phyloP scores from a whole-genome alignment of 2,329 filamentous ascomycete species.

The Sordariomycetes sp. region DNA sequence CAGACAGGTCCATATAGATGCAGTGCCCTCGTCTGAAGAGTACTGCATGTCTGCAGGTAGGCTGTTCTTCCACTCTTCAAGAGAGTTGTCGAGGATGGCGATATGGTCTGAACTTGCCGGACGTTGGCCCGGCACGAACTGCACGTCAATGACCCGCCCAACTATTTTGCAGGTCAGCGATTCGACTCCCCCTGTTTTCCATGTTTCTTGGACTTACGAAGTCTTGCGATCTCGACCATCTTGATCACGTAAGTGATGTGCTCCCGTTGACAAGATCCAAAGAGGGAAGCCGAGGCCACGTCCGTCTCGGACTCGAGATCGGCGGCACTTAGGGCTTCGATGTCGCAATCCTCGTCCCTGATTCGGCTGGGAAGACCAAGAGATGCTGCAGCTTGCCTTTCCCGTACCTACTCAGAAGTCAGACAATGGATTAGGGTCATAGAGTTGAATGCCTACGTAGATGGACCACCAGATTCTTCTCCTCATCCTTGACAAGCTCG shows the following conservation, averaged over 20 bases:
- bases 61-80: constrained; percentile 23
- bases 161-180: constrained; percentile 12
- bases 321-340: constrained; percentile 18
- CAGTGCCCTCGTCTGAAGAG: constrained; percentile 19
- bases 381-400: constrained; percentile 25
- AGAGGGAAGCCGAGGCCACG: constrained; percentile 8
- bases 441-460: constrained; percentile 25
- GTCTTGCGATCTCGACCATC: constrained; percentile 25
- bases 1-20: constrained; percentile 24
- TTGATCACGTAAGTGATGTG: constrained; percentile 25
- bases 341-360: constrained; percentile 27
- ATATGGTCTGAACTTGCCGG: constrained; percentile 14
- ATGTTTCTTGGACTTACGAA: constrained; percentile 14
- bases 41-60: constrained; percentile 19
- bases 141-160: constrained; percentile 22
- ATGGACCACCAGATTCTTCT: constrained; percentile 45
- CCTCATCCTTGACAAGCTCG: constrained; percentile 17
- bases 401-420: constrained; percentile 17
- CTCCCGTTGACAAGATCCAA: constrained; percentile 20
- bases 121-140: constrained; percentile 23
- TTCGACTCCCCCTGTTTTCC: neutral
- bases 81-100: constrained; percentile 14
- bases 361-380: constrained; percentile 25
- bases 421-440: neutral
- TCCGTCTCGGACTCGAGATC: constrained; percentile 21